Conservation (phyloP, 352 stramenopile genomes). For the Phytopythium sindhum region DNA sequence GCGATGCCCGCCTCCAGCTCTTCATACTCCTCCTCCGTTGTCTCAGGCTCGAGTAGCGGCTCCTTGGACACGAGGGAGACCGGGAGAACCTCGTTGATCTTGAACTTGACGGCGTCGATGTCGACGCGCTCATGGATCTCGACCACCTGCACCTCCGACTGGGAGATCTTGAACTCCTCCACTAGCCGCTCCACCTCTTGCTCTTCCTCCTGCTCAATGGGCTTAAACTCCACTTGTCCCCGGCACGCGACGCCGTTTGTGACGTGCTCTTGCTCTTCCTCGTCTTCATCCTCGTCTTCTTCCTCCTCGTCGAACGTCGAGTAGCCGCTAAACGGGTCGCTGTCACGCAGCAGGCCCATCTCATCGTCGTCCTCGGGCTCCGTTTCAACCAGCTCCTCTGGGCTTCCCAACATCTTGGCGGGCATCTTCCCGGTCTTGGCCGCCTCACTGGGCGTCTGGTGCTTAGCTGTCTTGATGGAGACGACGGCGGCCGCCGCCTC, state of each 20-base stretch:
- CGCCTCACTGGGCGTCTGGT: background rate
- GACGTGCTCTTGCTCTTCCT: background rate
- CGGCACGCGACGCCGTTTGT: background rate
- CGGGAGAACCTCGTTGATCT: background rate
- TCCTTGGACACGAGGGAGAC: background rate
- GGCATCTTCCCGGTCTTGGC: slow-evolving; percentile 6
- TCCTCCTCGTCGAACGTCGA: slow-evolving; percentile 31
- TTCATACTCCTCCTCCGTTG: background rate
- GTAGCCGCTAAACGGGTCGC: slow-evolving; percentile 25
- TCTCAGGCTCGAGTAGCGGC: background rate
- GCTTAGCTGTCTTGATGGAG: background rate
- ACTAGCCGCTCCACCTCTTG: slow-evolving; percentile 2
- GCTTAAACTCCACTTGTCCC: background rate
- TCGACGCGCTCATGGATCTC: slow-evolving; percentile 12
- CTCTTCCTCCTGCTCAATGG: slow-evolving; percentile 15
- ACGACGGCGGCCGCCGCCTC: background rate
- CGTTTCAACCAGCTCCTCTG: slow-evolving; percentile 36
- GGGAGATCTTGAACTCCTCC: background rate
- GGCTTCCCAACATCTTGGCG: slow-evolving; percentile 20
- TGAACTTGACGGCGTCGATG: slow-evolving; percentile 13
- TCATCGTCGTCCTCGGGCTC: slow-evolving; percentile 40
- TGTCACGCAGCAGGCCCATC: slow-evolving; percentile 21
- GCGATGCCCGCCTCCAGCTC: slow-evolving; percentile 8
- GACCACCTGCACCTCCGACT: slow-evolving; percentile 7
- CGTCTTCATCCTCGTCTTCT: slow-evolving; percentile 17